A percentile compares a stretch with the other conserved stretches of the same genome.
phyloP scores from a whole-genome alignment of 352 stramenopile genomes.

The Phytophthora colocasiae region DNA sequence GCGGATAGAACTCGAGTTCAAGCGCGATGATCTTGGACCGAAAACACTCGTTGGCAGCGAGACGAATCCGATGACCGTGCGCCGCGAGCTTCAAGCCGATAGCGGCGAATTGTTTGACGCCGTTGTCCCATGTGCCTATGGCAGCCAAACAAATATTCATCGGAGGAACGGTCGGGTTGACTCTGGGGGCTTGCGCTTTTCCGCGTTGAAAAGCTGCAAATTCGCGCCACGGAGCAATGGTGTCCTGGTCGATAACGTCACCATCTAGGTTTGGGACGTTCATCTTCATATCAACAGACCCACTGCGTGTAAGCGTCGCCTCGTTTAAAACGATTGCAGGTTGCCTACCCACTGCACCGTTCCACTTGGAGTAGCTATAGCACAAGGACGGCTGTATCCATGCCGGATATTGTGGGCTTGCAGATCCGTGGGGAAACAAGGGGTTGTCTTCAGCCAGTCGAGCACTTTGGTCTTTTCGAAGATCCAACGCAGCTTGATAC shows the following conservation, averaged over 20 bases:
- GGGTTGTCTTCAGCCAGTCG: not conserved
- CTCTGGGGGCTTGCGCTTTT: constrained; percentile 5
- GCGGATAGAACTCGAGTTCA: constrained; percentile 51
- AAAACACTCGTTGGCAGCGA: constrained; percentile 76
- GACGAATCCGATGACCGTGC: constrained; percentile 75
- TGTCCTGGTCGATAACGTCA: constrained; percentile 7
- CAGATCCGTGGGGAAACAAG: constrained; percentile 1
- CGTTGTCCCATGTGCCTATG: constrained; percentile 49
- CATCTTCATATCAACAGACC: constrained; percentile 7
- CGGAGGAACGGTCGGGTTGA: constrained; percentile 18
- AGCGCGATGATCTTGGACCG: constrained; percentile 47
- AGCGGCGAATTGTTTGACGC: constrained; percentile 54
- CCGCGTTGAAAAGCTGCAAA: constrained; percentile 10
- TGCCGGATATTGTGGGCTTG: not conserved
- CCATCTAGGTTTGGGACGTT: not conserved
- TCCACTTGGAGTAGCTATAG: not conserved
- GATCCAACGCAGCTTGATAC: constrained; percentile 13
- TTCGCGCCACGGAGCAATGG: constrained; percentile 15
- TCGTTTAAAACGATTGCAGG: not conserved
- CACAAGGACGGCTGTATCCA: not conserved
- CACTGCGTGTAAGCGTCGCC: constrained; percentile 3
- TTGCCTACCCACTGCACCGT: not conserved
- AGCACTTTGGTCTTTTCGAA: constrained; percentile 7
- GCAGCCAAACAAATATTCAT: constrained; percentile 48
- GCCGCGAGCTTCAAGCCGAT: constrained; percentile 57